Evolutionary conservation across 192 early-diverging fungal genomes (phyloP), one percentile per base, ranked within the genome.

Genomic region (Spizellomyces punctatus): DNA sequence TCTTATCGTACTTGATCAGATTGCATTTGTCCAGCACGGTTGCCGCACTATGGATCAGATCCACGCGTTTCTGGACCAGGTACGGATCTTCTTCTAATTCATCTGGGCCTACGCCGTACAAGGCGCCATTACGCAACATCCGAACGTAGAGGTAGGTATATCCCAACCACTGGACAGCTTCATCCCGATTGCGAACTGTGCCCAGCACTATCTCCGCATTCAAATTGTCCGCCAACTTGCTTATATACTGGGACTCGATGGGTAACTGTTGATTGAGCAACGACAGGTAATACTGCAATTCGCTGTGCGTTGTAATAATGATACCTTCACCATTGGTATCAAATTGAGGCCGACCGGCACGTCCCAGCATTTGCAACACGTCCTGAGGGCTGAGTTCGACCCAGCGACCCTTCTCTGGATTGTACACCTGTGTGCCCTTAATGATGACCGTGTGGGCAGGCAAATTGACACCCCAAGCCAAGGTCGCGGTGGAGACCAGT

Each of bases 391-490:
- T 91, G 61, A 99, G 74, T 80, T 99, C 96, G n/a, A 89, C 83
- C 95, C 96, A 99, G 6, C 88, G 76, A 58, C 97, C 97, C 78
- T 95, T 92, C 79, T 98, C 95, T 10, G 97, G 94, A 44, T 87
- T 91, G 76, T 99, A 99, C 58, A 99, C 91, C 75, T 99, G 96
- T 10, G 97, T 99, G 16, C 97, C 97, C 81, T 97, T 98, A 79
- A 99, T 99, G 45, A 99, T 93, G 54, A 99, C 97, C 6, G 94
- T 92, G 69, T 99, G 96, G 9, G 97, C 97, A 10, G 97, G 97
- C 71, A 99, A 85, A 66, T 99, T 99, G 67, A 99, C 97, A 86
- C 97, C 97, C 97, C 97, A 99, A 49, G 97, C 97, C 59, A 99
- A 81, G 0, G 97, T 99, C 6, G 97, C 97, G 8, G 97, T 99